Conservation (phyloP, 176 grass and related monocot genomes). For the Bonia amplexicaulis region DNA sequence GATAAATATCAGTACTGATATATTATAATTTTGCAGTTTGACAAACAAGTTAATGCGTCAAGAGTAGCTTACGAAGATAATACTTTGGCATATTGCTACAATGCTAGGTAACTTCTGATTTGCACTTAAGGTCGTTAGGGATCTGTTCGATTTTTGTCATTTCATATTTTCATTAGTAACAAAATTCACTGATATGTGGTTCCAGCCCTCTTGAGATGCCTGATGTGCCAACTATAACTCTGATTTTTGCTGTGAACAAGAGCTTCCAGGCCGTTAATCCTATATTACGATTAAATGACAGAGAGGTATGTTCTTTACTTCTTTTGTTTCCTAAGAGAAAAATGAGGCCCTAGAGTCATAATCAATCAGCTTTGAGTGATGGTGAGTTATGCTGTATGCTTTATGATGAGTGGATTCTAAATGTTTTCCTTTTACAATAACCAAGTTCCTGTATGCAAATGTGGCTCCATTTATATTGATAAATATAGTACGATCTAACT, state of each 20-base stretch:
- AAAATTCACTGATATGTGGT: slow-evolving; percentile 12
- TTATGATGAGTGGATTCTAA: not conserved
- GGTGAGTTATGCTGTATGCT: not conserved
- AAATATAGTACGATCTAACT: not conserved
- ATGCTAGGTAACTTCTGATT: slow-evolving; percentile 54
- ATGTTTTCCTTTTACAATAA: not conserved
- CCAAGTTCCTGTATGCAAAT: not conserved
- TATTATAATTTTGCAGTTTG: slow-evolving; percentile 60
- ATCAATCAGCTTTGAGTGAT: not conserved
- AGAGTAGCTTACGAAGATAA: slow-evolving; percentile 39
- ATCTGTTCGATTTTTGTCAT: not conserved
- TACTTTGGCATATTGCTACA: slow-evolving; percentile 76
- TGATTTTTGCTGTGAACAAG: slow-evolving; percentile 67
- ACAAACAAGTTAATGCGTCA: slow-evolving; percentile 75
- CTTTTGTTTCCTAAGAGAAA: not conserved
- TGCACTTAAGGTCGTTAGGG: not conserved
- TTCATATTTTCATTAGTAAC: slow-evolving; percentile 6
- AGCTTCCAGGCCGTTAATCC: slow-evolving; percentile 75
- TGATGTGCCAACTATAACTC: slow-evolving; percentile 59
- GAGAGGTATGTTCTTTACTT: slow-evolving; percentile 48
- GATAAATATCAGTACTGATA: slow-evolving; percentile 27
- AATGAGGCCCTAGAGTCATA: not conserved
- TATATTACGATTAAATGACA: slow-evolving; percentile 35
- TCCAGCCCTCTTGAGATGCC: slow-evolving; percentile 64
- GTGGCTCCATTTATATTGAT: not conserved